Base-by-base conservation (phyloP, 2,329 filamentous ascomycete species). In the Ceratocystis papillata region DNA sequence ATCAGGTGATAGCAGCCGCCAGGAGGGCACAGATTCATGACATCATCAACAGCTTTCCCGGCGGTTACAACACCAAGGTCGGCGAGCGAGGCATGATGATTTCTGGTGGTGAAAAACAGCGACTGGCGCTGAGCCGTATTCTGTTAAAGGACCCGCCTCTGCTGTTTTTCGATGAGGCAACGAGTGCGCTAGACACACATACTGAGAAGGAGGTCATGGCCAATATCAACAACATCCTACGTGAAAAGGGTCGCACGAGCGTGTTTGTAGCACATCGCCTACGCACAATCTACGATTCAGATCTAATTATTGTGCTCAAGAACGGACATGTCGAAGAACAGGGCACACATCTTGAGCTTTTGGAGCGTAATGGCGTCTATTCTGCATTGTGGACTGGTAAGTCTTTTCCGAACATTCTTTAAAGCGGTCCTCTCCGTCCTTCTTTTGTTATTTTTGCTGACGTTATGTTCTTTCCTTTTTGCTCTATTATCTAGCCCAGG, bases 1-100 rank as follows among this genome's bases (percentile, higher is more conserved):
- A 90, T 41, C 80, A 87, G 67, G 87, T 99, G 6, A 74, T 85
- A 12, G 86, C 86, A 37, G 94, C 90, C 0, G 91, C 94, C 1
- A 85, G 86, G 72, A 83, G 90, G 65, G 93, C 94, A 1, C 85
- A 87, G 66, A 90, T 99, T 67, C 87, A 96, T 75, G 87, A 94
- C 57, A 90, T 88, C 63, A 87, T 96, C 68, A 79, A 83, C 65
- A 79, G 79, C n/a, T 87, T 96, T 74, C 90, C 90, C 0, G 87
- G 92, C n/a, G 90, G 90, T 17, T 96, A 97, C 74, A 77, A 87
- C 25, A 97, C 94, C 22, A 91, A 88, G 75, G 94, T 97, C 30
- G 93, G 93, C 64, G 93, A 96, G 78, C 83, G 93, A 60, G 92
- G 92, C 1, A 87, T 96, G 83, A 96, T 96, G 92, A 96, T 96